phyloP scores from a whole-genome alignment of 2,329 filamentous ascomycete genomes.

The Colletotrichum abscissum region DNA sequence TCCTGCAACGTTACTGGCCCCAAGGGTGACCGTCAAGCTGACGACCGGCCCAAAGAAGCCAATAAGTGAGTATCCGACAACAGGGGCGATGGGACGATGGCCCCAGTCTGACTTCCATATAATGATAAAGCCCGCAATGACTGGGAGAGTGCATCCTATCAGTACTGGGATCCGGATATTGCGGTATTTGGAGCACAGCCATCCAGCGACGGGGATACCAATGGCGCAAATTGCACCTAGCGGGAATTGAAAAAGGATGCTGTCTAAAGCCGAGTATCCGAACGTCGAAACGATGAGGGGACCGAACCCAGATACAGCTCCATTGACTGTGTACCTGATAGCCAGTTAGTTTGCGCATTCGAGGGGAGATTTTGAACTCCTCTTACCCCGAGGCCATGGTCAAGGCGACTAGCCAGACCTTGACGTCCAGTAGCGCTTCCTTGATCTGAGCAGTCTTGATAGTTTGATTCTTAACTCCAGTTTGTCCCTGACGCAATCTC shows the following conservation, averaged over 20 bases:
- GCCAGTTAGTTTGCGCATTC: neutral
- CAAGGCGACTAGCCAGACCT: conserved; percentile 71
- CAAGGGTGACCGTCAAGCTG: conserved; percentile 63
- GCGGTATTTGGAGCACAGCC: conserved; percentile 66
- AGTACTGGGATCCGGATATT: conserved; percentile 76
- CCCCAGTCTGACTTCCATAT: conserved; percentile 79
- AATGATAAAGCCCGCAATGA: conserved; percentile 78
- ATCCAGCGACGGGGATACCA: conserved; percentile 74
- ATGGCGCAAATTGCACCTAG: conserved; percentile 76
- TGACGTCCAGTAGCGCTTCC: conserved; percentile 69
- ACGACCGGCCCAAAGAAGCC: conserved; percentile 80
- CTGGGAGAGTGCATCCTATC: conserved; percentile 74
- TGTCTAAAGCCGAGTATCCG: conserved; percentile 71
- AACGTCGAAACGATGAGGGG: conserved; percentile 79
- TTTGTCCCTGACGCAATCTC: conserved; percentile 70
- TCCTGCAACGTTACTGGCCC: conserved; percentile 77
- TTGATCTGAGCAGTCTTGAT: conserved; percentile 70
- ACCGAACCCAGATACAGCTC: conserved; percentile 77
- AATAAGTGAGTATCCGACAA: conserved; percentile 77
- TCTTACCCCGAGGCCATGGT: conserved; percentile 74
- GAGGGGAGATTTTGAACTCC: neutral
- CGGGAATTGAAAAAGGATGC: conserved; percentile 81
- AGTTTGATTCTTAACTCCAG: conserved; percentile 69
- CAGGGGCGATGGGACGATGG: conserved; percentile 72
- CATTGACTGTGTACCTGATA: conserved; percentile 72